Percentiles rank a stretch among this genome's conserved stretches.
phyloP scores from a whole-genome alignment of 148 eudicot genomes.

The Mesembryanthemum crystallinum region DNA sequence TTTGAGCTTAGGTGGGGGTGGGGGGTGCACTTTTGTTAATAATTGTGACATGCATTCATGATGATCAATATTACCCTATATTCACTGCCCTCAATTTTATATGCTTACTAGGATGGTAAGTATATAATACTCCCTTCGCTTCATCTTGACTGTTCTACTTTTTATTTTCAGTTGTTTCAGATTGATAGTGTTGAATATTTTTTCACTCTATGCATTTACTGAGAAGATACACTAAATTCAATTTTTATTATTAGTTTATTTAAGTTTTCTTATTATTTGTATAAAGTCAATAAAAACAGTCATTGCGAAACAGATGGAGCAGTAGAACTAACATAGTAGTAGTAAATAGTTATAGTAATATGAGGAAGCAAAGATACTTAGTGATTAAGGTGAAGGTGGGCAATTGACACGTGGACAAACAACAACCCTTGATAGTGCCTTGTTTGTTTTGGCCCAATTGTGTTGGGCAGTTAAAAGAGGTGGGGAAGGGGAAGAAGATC shows the following conservation, averaged over 20 bases:
- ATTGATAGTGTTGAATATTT: too few relatives aligned
- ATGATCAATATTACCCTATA: constrained; percentile 7
- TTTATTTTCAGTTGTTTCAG: too few relatives aligned
- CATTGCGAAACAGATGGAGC: too few relatives aligned
- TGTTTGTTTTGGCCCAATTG: constrained; percentile 23
- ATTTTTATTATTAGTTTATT: too few relatives aligned
- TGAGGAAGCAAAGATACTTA: constrained; percentile 30
- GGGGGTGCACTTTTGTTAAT: constrained; percentile 15
- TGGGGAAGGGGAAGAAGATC: constrained; percentile 19
- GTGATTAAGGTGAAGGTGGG: constrained; percentile 39
- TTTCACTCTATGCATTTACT: too few relatives aligned
- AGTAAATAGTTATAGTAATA: not conserved
- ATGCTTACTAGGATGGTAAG: not conserved
- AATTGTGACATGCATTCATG: constrained; percentile 7
- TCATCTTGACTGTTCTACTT: too few relatives aligned
- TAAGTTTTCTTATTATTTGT: too few relatives aligned
- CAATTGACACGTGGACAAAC: constrained; percentile 43
- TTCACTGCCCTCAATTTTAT: not conserved
- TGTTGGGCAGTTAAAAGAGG: constrained; percentile 18
- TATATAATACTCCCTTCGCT: too few relatives aligned
- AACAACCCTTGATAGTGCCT: constrained; percentile 48
- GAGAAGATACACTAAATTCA: too few relatives aligned
- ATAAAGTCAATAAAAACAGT: too few relatives aligned
- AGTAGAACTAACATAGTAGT: too few relatives aligned
- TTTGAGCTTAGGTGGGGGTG: constrained; percentile 19